Evolutionary conservation across 2,329 filamentous ascomycete species (phyloP).

Genomic region (Colletotrichum euphorbiae): DNA sequence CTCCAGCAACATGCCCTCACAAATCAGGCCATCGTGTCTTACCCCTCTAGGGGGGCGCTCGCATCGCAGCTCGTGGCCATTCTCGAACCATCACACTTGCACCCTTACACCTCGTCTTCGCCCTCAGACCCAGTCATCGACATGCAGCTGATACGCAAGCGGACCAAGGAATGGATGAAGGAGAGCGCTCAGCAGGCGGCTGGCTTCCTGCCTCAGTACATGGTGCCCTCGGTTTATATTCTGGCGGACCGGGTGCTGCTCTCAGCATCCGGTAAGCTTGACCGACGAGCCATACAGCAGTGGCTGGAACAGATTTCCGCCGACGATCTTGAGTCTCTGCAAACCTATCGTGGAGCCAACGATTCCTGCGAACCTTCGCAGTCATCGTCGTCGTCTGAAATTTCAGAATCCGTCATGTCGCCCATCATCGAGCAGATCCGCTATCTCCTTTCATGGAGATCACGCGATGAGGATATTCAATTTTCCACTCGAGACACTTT

Average conservation of each 20-base stretch:
- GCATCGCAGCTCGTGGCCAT: not conserved
- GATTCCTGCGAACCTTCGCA: not conserved
- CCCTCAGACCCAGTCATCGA: too few relatives aligned
- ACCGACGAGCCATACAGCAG: not conserved
- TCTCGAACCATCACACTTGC: not conserved
- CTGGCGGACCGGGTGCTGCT: conserved; percentile 7
- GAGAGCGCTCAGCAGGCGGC: conserved; percentile 44
- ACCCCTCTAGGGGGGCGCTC: not conserved
- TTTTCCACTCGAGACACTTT: not conserved
- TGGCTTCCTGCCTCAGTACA: conserved; percentile 51
- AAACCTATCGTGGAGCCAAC: not conserved
- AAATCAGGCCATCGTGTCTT: not conserved
- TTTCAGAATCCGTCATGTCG: not conserved
- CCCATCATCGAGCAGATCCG: not conserved
- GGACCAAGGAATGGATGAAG: not conserved
- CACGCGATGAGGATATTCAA: not conserved
- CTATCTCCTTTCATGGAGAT: conserved; percentile 1
- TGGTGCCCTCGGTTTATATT: conserved; percentile 50
- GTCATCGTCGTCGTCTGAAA: not conserved
- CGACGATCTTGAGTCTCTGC: not conserved
- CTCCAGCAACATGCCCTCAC: not conserved
- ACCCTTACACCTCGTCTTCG: not conserved
- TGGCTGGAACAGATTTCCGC: not conserved
- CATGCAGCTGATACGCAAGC: not conserved
- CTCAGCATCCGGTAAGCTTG: conserved; percentile 5